These are phyloP conservation scores for Trichosanthes truncata DNA, from an alignment of 306 rosid genomes.

Conservation along the genomic window DNA sequence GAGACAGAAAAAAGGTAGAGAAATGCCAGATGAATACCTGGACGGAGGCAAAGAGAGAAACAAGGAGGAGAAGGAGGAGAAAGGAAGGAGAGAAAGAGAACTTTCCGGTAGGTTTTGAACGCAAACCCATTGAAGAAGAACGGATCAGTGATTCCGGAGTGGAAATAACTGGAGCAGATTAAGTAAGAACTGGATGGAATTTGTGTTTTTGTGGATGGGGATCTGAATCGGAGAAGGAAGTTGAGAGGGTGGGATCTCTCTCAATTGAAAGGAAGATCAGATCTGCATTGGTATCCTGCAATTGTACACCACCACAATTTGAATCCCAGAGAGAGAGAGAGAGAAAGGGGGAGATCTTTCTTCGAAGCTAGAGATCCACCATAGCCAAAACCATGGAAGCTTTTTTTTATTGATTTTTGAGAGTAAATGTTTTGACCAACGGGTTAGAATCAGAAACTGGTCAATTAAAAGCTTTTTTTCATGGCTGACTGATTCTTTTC, in stretches of 20 bases:
- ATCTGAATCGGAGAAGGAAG: not conserved
- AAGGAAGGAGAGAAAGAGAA: constrained; percentile 1
- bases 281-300: not conserved
- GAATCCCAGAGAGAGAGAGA: not conserved
- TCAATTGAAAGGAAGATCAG: not conserved
- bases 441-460: not conserved
- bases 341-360: not conserved
- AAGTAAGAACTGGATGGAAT: not conserved
- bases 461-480: not conserved
- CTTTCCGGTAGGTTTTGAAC: constrained; percentile 4
- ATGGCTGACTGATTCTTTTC: not conserved
- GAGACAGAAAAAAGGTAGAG: not conserved
- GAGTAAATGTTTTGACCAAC: not conserved
- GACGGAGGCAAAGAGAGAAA: constrained; percentile 12
- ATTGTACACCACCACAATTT: not conserved
- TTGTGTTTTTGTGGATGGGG: not conserved
- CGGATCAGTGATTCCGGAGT: not conserved
- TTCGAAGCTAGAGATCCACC: constrained; percentile 7
- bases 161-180: not conserved
- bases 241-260: not conserved
- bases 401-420: not conserved
- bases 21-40: constrained; percentile 20
- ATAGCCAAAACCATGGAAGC: constrained; percentile 5
- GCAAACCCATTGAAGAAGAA: constrained; percentile 9
- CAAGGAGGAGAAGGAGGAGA: not conserved